phyloP scores from a whole-genome alignment of 345 rosid genomes.

The Populus ilicifolia region DNA sequence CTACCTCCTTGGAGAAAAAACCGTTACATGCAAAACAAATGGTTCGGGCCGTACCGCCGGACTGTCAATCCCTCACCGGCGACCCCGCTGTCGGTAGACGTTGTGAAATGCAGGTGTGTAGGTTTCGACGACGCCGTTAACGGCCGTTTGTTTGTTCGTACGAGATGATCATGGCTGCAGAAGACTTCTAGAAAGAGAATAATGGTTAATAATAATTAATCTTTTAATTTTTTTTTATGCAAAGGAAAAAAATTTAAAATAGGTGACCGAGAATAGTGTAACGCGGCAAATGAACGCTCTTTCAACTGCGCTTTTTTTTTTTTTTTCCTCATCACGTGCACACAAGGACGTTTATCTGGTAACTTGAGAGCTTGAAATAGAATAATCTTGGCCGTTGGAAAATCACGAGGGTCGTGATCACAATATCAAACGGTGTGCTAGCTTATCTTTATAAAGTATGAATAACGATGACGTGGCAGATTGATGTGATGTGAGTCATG shows the following conservation, averaged over 20 bases:
- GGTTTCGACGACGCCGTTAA: conserved; percentile 61
- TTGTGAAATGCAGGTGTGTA: conserved; percentile 53
- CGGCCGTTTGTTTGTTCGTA: conserved; percentile 45
- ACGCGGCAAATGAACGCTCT: background rate
- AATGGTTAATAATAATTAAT: background rate
- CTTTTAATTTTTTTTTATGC: background rate
- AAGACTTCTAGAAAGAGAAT: background rate
- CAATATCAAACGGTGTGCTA: background rate
- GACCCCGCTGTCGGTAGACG: conserved; percentile 29
- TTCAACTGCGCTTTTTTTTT: background rate
- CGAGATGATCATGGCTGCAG: conserved; percentile 26
- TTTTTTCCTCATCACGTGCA: background rate
- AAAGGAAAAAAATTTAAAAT: background rate
- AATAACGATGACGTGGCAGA: background rate
- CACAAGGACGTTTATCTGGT: background rate
- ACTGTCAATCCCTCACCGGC: conserved; percentile 33
- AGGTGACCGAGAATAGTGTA: background rate
- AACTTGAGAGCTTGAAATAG: background rate
- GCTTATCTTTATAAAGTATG: background rate
- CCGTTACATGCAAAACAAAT: conserved; percentile 83
- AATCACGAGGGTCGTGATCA: background rate
- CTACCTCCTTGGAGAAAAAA: conserved; percentile 93
- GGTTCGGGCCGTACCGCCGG: conserved; percentile 75
- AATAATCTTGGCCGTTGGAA: background rate
- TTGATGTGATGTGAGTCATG: background rate